phyloP scores from a whole-genome alignment of 371 early-diverging fungal genomes.

The Chytridium lagenaria region DNA sequence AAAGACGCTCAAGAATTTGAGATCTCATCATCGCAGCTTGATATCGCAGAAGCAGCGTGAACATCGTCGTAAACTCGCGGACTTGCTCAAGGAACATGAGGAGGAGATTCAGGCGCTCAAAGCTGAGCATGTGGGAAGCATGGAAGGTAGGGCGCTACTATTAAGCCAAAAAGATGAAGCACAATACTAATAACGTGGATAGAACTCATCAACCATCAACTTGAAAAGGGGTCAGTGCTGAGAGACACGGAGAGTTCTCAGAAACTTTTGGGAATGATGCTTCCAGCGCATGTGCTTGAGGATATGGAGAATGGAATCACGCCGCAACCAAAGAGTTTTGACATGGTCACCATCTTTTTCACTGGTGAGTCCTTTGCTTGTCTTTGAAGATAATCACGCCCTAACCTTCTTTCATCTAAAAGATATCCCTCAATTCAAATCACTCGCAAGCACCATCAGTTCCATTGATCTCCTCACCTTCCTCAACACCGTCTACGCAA shows the following conservation, averaged over 20 bases:
- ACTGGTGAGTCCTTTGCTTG: slow-evolving; percentile 35
- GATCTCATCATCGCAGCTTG: slow-evolving; percentile 20
- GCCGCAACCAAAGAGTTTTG: slow-evolving; percentile 36
- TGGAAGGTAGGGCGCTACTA: slow-evolving; percentile 13
- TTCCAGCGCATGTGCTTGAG: slow-evolving; percentile 45
- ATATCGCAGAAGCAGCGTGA: slow-evolving; percentile 32
- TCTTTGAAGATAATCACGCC: not conserved
- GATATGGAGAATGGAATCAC: slow-evolving; percentile 37
- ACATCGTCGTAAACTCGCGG: slow-evolving; percentile 31
- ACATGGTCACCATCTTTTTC: slow-evolving; percentile 45
- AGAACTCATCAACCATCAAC: slow-evolving; percentile 25
- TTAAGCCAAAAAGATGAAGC: not conserved
- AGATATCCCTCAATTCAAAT: slow-evolving; percentile 38
- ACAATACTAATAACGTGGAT: too few relatives aligned
- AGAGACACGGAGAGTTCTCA: slow-evolving; percentile 39
- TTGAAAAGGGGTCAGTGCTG: slow-evolving; percentile 23
- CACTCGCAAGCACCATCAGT: slow-evolving; percentile 22
- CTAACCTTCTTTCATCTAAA: not conserved
- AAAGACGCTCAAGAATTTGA: slow-evolving; percentile 19
- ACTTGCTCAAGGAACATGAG: slow-evolving; percentile 34
- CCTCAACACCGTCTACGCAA: slow-evolving; percentile 39
- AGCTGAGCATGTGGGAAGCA: slow-evolving; percentile 32
- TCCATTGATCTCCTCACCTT: slow-evolving; percentile 42
- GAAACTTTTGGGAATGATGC: slow-evolving; percentile 42
- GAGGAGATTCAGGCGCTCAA: slow-evolving; percentile 31